Conservation (phyloP, 495 filamentous ascomycete genomes). For the Hypoxylon lienhwacheense region DNA sequence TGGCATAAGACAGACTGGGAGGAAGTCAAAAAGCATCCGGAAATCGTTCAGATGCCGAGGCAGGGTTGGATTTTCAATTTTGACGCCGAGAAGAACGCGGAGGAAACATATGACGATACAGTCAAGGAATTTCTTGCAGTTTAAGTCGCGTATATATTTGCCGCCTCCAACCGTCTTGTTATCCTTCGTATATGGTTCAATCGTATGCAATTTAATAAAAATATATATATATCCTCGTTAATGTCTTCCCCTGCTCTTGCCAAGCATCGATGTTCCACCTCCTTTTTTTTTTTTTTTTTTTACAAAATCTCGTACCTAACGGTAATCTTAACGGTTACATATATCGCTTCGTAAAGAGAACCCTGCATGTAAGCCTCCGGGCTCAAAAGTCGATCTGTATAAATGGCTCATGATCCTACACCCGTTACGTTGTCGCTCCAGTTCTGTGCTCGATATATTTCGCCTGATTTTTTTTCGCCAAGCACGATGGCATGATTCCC, state of each 20-base stretch:
- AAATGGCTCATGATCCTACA: background rate
- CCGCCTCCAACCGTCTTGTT: no score
- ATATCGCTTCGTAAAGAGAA: no score
- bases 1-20: conserved; percentile 62
- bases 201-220: no score
- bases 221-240: no score
- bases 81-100: conserved; percentile 59
- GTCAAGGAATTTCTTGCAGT: conserved; percentile 34
- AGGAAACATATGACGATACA: conserved; percentile 53
- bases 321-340: no score
- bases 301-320: no score
- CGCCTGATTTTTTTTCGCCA: conserved; percentile 24
- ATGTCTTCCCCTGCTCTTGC: no score
- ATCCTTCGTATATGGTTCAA: no score
- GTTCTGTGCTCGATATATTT: conserved; percentile 20
- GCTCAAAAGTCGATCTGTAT: no score
- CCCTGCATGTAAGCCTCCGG: no score
- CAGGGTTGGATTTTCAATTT: conserved; percentile 61
- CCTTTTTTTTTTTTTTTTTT: no score
- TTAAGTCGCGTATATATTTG: background rate
- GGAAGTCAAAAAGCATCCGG: conserved; percentile 52
- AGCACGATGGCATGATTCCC: conserved; percentile 22
- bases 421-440: background rate
- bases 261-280: no score
- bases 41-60: conserved; percentile 56